Percentiles rank a stretch among this genome's conserved stretches.
Conservation (phyloP, 495 filamentous ascomycete genomes). For the Penicillium ochrochloron region DNA sequence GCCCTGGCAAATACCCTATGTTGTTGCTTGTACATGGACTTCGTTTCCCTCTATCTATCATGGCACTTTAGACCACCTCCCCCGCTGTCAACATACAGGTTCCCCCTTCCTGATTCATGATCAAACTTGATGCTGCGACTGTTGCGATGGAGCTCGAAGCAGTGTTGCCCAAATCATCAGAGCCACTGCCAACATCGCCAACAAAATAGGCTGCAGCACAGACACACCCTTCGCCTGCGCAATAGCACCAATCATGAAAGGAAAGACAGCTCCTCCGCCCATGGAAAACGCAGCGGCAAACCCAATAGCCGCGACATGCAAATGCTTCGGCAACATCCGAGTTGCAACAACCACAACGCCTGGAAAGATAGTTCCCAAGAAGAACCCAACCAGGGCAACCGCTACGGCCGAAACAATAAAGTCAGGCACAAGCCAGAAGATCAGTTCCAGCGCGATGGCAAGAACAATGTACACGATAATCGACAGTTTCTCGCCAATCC, state of each 20-base stretch:
- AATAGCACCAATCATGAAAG: slow-evolving; percentile 74
- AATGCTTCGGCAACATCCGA: slow-evolving; percentile 70
- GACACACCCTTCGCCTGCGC: slow-evolving; percentile 71
- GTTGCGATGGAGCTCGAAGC: slow-evolving; percentile 15
- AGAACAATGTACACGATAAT: slow-evolving; percentile 59
- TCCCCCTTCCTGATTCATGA: too few species aligned
- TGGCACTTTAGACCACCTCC: not conserved
- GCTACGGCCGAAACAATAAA: slow-evolving; percentile 71
- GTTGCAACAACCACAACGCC: slow-evolving; percentile 75
- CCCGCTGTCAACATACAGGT: not conserved
- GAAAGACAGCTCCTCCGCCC: slow-evolving; percentile 70
- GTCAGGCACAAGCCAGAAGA: slow-evolving; percentile 68
- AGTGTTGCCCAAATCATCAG: slow-evolving; percentile 26
- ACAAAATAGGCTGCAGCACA: slow-evolving; percentile 68
- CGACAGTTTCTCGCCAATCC: slow-evolving; percentile 57
- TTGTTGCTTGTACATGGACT: too few species aligned
- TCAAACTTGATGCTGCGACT: slow-evolving; percentile 15
- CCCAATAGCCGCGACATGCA: slow-evolving; percentile 78
- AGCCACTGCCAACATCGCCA: slow-evolving; percentile 47
- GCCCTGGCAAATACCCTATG: not conserved
- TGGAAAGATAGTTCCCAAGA: slow-evolving; percentile 65
- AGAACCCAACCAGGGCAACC: slow-evolving; percentile 69
- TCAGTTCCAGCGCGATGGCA: slow-evolving; percentile 56
- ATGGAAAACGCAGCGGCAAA: slow-evolving; percentile 80
- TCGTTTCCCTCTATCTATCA: not conserved